A percentile compares a stretch with the other conserved stretches of the same genome.
Conservation (phyloP, 1,284 basidiomycete species). For the Uromyces viciae-fabae region DNA sequence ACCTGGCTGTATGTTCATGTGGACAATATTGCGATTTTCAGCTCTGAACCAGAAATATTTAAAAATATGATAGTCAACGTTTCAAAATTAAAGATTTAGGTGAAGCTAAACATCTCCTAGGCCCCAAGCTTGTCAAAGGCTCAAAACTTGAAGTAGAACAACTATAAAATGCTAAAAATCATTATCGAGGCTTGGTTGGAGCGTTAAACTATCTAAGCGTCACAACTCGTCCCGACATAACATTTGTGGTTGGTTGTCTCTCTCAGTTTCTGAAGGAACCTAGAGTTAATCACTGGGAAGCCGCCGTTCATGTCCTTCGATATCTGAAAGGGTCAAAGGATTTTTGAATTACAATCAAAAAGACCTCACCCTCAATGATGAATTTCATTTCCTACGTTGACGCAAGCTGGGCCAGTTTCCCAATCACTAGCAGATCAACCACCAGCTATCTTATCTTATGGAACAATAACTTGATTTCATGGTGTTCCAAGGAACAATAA, state of each 20-base stretch:
- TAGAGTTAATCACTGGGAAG: neutral
- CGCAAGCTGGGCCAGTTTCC: neutral
- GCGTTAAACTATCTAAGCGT: neutral
- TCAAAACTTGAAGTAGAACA: neutral
- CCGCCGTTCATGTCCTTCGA: neutral
- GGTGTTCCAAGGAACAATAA: neutral
- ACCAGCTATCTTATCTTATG: neutral
- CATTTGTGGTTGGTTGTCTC: conserved; percentile 3
- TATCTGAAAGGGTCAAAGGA: conserved; percentile 1
- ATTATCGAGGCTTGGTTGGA: conserved; percentile 8
- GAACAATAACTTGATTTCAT: neutral
- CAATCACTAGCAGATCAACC: neutral
- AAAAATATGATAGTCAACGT: neutral
- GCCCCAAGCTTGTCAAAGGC: neutral
- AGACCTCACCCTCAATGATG: too few relatives aligned
- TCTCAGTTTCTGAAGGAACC: neutral
- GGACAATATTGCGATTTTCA: neutral
- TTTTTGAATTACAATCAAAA: neutral
- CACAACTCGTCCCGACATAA: conserved; percentile 4
- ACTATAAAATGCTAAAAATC: neutral
- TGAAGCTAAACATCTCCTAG: neutral
- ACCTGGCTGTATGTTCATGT: neutral
- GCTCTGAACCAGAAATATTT: neutral
- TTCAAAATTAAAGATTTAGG: conserved; percentile 16
- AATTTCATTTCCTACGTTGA: neutral